phyloP scores from a whole-genome alignment of 2,329 filamentous ascomycete species.

The Orbilia ellipsospora region DNA sequence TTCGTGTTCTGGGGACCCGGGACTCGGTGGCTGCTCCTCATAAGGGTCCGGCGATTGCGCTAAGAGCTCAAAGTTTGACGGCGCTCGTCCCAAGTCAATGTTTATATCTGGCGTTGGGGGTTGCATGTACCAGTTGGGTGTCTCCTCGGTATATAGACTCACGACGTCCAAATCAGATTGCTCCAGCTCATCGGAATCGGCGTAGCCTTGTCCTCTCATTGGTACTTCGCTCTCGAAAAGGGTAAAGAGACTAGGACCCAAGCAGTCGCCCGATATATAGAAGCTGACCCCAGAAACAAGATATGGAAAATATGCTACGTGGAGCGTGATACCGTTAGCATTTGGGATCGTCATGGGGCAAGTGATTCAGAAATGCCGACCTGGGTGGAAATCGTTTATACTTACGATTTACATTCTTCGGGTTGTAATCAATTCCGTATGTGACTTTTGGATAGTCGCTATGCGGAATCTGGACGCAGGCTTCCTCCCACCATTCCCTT shows the following conservation, averaged over 20 bases:
- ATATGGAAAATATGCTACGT: conserved; percentile 22
- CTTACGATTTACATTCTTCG: conserved; percentile 28
- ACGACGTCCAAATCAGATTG: neutral
- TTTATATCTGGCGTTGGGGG: neutral
- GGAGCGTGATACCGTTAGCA: neutral
- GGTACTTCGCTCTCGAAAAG: conserved; percentile 1
- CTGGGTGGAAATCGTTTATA: neutral
- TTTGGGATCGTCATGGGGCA: neutral
- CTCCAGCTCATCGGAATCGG: neutral
- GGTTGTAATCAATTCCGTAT: conserved; percentile 19
- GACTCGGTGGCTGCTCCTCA: conserved; percentile 11
- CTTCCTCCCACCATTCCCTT: conserved; percentile 12
- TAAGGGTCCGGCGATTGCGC: conserved; percentile 1
- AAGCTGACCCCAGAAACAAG: conserved; percentile 10
- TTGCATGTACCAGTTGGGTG: neutral
- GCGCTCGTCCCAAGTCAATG: neutral
- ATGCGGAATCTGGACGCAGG: conserved; percentile 23
- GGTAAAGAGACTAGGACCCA: neutral
- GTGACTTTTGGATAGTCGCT: neutral
- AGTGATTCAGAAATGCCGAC: no score
- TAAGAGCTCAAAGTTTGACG: conserved; percentile 5
- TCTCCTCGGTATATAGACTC: neutral
- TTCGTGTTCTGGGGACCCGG: neutral
- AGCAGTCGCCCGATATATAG: conserved; percentile 2
- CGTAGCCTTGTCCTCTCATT: neutral